A percentile compares a stretch with the other conserved stretches of the same genome.
phyloP scores from a whole-genome alignment of 2,329 filamentous ascomycete genomes.

The Ophidiomyces ophidiicola region DNA sequence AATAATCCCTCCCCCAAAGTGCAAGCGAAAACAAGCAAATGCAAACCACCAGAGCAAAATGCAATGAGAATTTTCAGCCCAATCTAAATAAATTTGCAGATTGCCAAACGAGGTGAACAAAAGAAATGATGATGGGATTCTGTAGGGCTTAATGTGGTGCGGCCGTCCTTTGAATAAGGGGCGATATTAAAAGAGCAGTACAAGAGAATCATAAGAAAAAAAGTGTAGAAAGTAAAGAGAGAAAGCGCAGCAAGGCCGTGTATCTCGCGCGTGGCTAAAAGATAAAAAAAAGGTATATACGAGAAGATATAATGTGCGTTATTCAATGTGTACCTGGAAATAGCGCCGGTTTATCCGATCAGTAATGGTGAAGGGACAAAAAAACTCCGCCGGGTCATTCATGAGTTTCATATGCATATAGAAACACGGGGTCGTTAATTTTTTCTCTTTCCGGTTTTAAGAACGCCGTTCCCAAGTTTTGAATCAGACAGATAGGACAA shows the following conservation, averaged over 20 bases:
- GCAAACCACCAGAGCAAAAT: no score
- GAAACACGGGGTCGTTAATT: neutral
- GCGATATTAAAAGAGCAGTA: no score
- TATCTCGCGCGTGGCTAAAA: conserved; percentile 5
- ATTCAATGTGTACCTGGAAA: conserved; percentile 2
- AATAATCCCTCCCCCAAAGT: no score
- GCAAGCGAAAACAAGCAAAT: no score
- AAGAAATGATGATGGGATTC: no score
- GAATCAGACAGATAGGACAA: conserved; percentile 58
- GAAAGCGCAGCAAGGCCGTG: conserved; percentile 8
- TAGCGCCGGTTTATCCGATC: neutral
- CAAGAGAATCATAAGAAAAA: conserved; percentile 13
- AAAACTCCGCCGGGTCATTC: conserved; percentile 1
- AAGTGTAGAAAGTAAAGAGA: conserved; percentile 20
- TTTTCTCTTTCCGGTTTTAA: conserved; percentile 1
- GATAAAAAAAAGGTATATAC: conserved; percentile 10
- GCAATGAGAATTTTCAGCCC: no score
- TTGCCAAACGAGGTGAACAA: no score
- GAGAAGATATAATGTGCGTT: conserved; percentile 5
- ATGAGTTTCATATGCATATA: neutral
- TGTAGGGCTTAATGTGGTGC: no score
- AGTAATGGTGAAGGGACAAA: no score
- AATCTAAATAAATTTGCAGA: no score
- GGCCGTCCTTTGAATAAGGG: no score
- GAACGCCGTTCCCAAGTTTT: neutral